These are phyloP conservation scores for Cutaneotrichosporon sp. DNA, from an alignment of 1,284 basidiomycete genomes.

Conservation along the genomic window DNA sequence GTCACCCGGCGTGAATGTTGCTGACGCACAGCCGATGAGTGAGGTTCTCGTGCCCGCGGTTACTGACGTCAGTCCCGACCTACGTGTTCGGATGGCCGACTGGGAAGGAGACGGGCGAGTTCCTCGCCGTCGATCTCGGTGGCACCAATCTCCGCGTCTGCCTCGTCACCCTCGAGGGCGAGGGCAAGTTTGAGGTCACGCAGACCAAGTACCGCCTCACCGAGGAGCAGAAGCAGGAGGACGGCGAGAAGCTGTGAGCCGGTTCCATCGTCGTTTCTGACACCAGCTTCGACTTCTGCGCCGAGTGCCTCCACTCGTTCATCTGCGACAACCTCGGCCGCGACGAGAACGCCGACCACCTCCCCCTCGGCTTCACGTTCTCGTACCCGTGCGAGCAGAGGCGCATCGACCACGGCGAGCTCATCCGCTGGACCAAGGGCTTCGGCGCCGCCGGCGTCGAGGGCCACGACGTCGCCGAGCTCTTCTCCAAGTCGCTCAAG, in stretches of 20 bases:
- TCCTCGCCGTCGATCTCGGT: constrained; percentile 91
- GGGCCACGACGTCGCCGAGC: constrained; percentile 85
- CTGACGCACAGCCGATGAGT: constrained; percentile 30
- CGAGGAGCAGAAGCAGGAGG: constrained; percentile 98
- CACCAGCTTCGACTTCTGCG: constrained; percentile 87
- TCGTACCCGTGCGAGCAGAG: constrained; percentile 93
- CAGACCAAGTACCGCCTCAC: constrained; percentile 96
- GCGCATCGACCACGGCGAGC: constrained; percentile 84
- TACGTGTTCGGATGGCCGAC: constrained; percentile 97
- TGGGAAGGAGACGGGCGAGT: constrained; percentile 86
- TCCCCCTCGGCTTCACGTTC: constrained; percentile 96
- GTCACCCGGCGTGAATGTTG: constrained; percentile 50
- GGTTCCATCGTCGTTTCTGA: constrained; percentile 3
- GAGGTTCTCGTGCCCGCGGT: not conserved
- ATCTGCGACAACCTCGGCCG: constrained; percentile 65
- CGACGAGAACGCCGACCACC: constrained; percentile 67
- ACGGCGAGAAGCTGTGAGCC: constrained; percentile 75
- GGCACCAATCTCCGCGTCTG: constrained; percentile 98
- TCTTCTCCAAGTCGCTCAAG: constrained; percentile 82
- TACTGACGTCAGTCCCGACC: constrained; percentile 73
- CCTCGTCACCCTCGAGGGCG: constrained; percentile 86
- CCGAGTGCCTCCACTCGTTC: constrained; percentile 88
- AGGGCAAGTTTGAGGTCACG: constrained; percentile 95
- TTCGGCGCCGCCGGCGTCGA: constrained; percentile 93
- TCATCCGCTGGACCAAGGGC: constrained; percentile 99